Evolutionary conservation across 2,329 filamentous ascomycete species (phyloP), one percentile per base, ranked within the genome.

Genomic region (Microdochium nivale): DNA sequence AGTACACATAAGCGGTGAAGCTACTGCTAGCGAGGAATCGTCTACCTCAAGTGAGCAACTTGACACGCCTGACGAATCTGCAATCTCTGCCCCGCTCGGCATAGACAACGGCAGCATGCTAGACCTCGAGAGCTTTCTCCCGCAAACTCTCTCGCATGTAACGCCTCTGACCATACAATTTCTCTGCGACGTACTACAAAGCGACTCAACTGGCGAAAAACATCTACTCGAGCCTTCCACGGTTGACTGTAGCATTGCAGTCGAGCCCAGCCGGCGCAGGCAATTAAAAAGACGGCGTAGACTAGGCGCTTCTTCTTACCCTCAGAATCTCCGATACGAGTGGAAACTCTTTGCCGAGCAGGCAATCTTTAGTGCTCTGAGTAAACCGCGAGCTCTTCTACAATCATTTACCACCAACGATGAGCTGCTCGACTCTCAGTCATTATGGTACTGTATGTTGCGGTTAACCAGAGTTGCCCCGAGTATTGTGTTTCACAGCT

Each of bases 321-420:
- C 66, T 2, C 57, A 63, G 1, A 58, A 65, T 49, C 54, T 75
- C 25, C 70, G 65, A 51, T 61, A 68, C 13, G 71, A 80, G 53
- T 86, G 83, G 79, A 79, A 75, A 55, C 61, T 72, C 1, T 87
- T 87, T 58, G 74, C 79, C 30, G 78, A 84, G 55, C 84, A 87
- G 59, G 81, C 78, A 49, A 67, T 87, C 7, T 87, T 86, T 61
- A 78, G 78, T 57, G 76, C 84, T 7, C 70, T 87, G 48, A 81
- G 80, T 56, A 75, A 81, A 48, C 79, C 81, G 1, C 70, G 71
- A 14, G 70, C 76, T 4, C 65, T 81, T 9, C 65, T 84, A 25
- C 67, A 66, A 35, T 85, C 83, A 0, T 87, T 87, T 55, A 77
- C 75, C 1, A 64, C 67, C 44, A 69, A 77, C 11, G 74, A 72